Evolutionary conservation across 2,329 filamentous ascomycete species (phyloP).

Genomic region (Ceratocystis colombiana): DNA sequence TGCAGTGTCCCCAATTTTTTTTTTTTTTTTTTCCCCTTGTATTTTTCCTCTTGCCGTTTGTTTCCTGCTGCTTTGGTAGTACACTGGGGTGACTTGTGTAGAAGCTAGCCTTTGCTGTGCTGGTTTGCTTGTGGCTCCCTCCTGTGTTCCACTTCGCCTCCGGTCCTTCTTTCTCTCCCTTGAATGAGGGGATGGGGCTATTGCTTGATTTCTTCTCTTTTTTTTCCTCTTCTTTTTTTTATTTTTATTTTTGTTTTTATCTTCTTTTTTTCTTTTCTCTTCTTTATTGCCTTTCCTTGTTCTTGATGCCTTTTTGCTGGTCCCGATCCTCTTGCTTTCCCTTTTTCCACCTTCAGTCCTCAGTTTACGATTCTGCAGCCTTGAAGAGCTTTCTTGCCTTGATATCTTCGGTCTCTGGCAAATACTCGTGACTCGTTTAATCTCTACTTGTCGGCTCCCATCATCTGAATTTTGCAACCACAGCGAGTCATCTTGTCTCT

Average conservation of each 20-base stretch:
- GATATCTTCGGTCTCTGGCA: not conserved
- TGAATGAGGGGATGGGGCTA: constrained; percentile 1
- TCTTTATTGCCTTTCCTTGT: not conserved
- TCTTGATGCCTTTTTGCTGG: not conserved
- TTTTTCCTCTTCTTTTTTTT: not conserved
- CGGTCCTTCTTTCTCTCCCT: constrained; percentile 25
- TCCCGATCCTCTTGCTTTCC: constrained; percentile 7
- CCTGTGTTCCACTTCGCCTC: constrained; percentile 11
- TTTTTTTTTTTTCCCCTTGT: constrained; percentile 1
- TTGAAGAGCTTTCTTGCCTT: not conserved
- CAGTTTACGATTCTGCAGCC: not conserved
- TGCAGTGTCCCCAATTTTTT: constrained; percentile 4
- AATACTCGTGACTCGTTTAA: not conserved
- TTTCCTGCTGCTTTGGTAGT: not conserved
- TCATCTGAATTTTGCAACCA: not conserved
- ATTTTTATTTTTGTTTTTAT: not conserved
- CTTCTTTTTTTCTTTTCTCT: constrained; percentile 2
- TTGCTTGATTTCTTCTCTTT: constrained; percentile 15
- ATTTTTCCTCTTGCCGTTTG: constrained; percentile 22
- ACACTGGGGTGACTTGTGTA: not conserved
- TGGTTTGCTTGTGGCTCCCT: constrained; percentile 7
- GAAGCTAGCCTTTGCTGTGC: not conserved
- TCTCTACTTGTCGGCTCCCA: not conserved
- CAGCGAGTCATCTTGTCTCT: not conserved
- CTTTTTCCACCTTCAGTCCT: not conserved